phyloP scores from a whole-genome alignment of 1,139 yeast genomes.

The Magnusiomyces suaveolens region DNA sequence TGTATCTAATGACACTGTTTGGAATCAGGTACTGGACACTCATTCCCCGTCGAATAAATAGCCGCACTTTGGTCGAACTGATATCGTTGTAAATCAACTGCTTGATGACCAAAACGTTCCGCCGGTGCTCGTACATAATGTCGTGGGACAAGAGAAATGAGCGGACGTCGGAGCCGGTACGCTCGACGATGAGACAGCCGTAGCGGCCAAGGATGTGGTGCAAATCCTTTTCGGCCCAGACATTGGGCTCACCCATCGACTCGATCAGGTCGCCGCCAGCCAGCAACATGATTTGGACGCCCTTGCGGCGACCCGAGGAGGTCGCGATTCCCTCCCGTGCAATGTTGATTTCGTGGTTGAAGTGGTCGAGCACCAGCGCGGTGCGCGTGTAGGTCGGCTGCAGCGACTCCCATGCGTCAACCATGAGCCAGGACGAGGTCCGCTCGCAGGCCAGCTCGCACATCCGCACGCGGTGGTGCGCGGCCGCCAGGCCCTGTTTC shows the following conservation, averaged over 20 bases:
- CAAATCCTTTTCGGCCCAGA: constrained; percentile 94
- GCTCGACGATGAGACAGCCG: constrained; percentile 91
- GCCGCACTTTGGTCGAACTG: constrained; percentile 84
- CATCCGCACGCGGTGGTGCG: constrained; percentile 89
- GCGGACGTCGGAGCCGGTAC: constrained; percentile 94
- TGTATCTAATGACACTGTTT: constrained; percentile 86
- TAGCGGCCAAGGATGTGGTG: constrained; percentile 92
- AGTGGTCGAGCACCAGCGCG: constrained; percentile 91
- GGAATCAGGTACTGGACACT: constrained; percentile 91
- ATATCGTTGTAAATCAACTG: constrained; percentile 95
- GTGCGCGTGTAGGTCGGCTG: constrained; percentile 90
- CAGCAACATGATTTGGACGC: constrained; percentile 87
- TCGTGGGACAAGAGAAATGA: constrained; percentile 86
- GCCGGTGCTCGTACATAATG: constrained; percentile 91
- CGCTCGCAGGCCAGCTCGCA: constrained; percentile 97
- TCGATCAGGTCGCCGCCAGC: constrained; percentile 98
- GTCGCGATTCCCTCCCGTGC: constrained; percentile 79
- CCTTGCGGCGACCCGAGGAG: constrained; percentile 63
- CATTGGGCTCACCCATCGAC: constrained; percentile 99
- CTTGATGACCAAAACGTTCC: constrained; percentile 87
- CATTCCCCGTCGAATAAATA: constrained; percentile 90
- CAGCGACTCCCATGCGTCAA: constrained; percentile 96
- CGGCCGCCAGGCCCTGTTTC: constrained; percentile 84
- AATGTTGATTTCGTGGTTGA: constrained; percentile 87
- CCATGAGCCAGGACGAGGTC: constrained; percentile 96